Percentiles rank a stretch among this genome's conserved stretches.
phyloP scores from a whole-genome alignment of 2,329 filamentous ascomycete species.

The Hysterium pulicare region DNA sequence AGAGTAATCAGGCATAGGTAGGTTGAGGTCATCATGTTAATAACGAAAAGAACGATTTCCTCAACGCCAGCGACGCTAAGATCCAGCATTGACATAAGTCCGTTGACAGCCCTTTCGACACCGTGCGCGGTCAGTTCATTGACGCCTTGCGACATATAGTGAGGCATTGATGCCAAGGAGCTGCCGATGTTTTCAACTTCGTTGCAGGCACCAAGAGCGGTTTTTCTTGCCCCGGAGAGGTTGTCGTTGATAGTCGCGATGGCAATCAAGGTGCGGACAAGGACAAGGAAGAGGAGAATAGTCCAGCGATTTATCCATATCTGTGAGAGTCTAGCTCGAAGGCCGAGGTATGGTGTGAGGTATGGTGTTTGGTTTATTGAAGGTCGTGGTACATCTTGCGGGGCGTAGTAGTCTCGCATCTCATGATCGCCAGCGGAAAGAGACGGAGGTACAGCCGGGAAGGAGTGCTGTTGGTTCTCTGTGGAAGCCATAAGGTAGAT shows the following conservation, averaged over 20 bases:
- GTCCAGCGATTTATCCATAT: slow-evolving; percentile 99
- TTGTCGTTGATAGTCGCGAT: slow-evolving; percentile 69
- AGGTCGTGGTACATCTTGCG: slow-evolving; percentile 55
- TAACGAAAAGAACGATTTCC: slow-evolving; percentile 83
- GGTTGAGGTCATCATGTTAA: slow-evolving; percentile 86
- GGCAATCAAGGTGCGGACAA: slow-evolving; percentile 76
- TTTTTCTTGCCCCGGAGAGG: slow-evolving; percentile 69
- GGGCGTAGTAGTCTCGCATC: slow-evolving; percentile 59
- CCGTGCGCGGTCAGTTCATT: slow-evolving; percentile 79
- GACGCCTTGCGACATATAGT: slow-evolving; percentile 85
- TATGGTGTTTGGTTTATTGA: slow-evolving; percentile 62
- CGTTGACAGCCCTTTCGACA: slow-evolving; percentile 76
- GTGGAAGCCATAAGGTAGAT: slow-evolving; percentile 44
- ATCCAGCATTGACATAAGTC: slow-evolving; percentile 73
- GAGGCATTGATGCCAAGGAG: slow-evolving; percentile 95
- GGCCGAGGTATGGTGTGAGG: slow-evolving; percentile 86
- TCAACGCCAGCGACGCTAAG: slow-evolving; percentile 80
- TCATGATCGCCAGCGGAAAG: slow-evolving; percentile 60
- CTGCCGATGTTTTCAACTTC: slow-evolving; percentile 91
- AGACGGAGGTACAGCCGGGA: slow-evolving; percentile 55
- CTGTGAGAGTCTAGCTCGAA: slow-evolving; percentile 86
- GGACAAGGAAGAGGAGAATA: slow-evolving; percentile 78
- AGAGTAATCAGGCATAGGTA: slow-evolving; percentile 88
- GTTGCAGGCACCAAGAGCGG: slow-evolving; percentile 85
- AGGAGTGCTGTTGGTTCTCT: slow-evolving; percentile 53